phyloP scores from a whole-genome alignment of 2,329 filamentous ascomycete species.

The Colletotrichum orbiculare region DNA sequence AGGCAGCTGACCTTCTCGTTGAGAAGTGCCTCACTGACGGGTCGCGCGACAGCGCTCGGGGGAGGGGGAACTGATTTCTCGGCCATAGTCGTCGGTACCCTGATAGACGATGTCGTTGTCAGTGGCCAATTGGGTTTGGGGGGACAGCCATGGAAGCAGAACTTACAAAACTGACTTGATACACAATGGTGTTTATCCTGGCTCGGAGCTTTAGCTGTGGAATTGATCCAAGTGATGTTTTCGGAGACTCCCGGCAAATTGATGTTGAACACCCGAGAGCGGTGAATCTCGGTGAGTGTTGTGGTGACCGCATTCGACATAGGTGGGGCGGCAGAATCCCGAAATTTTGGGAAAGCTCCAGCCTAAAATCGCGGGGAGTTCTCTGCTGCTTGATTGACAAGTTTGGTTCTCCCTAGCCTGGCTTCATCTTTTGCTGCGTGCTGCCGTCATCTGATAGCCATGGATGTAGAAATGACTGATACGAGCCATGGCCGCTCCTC shows the following conservation, averaged over 20 bases:
- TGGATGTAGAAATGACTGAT: conserved; percentile 36
- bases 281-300: conserved; percentile 48
- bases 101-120: conserved; percentile 37
- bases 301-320: conserved; percentile 40
- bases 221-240: conserved; percentile 38
- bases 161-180: conserved; percentile 34
- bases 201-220: conserved; percentile 31
- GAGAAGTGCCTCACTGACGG: conserved; percentile 96
- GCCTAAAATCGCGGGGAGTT: conserved; percentile 27
- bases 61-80: conserved; percentile 65
- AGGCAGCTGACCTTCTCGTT: conserved; percentile 87
- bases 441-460: conserved; percentile 11
- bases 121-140: conserved; percentile 30
- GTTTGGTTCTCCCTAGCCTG: too few relatives aligned
- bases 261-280: conserved; percentile 52
- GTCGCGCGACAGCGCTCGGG: conserved; percentile 77
- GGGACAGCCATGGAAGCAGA: conserved; percentile 1
- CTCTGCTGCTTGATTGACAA: background rate
- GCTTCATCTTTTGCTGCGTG: background rate
- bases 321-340: conserved; percentile 56
- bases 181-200: conserved; percentile 30
- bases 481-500: conserved; percentile 7
- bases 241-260: conserved; percentile 47
- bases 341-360: conserved; percentile 52
- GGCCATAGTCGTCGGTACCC: conserved; percentile 57